These are phyloP conservation scores for Favolaschia claudopus DNA, from an alignment of 768 basidiomycete genomes.

Conservation along the genomic window DNA sequence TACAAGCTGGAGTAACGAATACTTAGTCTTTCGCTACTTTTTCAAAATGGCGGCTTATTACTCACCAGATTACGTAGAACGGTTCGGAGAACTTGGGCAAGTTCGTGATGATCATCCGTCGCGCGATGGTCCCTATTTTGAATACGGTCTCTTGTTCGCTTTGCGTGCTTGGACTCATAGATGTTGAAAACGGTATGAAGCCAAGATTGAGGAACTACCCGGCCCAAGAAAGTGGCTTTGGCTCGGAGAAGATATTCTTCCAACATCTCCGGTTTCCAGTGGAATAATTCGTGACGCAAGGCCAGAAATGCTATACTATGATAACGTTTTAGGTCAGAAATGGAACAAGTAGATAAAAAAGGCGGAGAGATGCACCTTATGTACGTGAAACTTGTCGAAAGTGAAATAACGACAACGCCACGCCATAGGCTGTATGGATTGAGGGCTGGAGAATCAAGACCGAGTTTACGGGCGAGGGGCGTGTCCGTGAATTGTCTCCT, in stretches of 20 bases:
- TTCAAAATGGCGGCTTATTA: neutral
- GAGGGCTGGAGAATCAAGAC: constrained; percentile 9
- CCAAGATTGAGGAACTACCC: constrained; percentile 11
- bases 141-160: constrained; percentile 9
- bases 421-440: constrained; percentile 18
- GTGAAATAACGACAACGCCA: constrained; percentile 9
- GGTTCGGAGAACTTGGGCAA: neutral
- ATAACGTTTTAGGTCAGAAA: neutral
- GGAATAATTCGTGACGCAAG: constrained; percentile 11
- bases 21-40: neutral
- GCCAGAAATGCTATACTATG: constrained; percentile 8
- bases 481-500: constrained; percentile 5
- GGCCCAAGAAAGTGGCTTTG: neutral
- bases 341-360: neutral
- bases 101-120: constrained; percentile 8
- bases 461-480: constrained; percentile 2
- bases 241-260: neutral
- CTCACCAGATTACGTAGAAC: constrained; percentile 6
- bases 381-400: constrained; percentile 5
- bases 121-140: constrained; percentile 11
- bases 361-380: neutral
- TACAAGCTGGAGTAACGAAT: neutral
- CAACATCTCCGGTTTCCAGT: constrained; percentile 13
- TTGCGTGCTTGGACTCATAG: constrained; percentile 8
- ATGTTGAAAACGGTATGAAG: constrained; percentile 6